Evolutionary conservation across 2,329 filamentous ascomycete species (phyloP), one percentile per base, ranked within the genome.

Genomic region (Monilinia polystroma): DNA sequence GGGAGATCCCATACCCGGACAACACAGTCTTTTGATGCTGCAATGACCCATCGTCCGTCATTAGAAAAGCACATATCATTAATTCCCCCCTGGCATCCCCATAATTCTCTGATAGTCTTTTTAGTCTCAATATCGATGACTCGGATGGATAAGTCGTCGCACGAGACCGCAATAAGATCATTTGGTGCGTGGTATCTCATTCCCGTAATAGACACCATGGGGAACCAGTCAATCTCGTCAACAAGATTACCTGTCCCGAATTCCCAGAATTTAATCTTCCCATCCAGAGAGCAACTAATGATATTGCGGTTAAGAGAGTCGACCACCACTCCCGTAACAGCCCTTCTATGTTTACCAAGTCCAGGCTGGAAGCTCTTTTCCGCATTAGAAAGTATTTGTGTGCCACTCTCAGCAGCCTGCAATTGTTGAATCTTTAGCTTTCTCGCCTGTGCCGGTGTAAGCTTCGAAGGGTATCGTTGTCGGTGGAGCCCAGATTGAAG

Each of bases 211-310:
- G 88, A 85, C 5, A 88, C 88, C 84, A 91, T 91, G 4, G 86
- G 86, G 55, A 89, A 86, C 90, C 93, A 96, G 76, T 93, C 88
- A 63, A 98, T 87, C 75, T 97, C 88, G 69, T 94, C 85, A 14
- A 91, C 76, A 3, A 98, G 83, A 55, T 87, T 85, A 10, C 94
- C 95, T 0, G 90, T 92, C n/a, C 87, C 79, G 70, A 99, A 96
- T 71, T 96, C 91, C 96, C 96, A 99, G 76, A 99, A 98, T 81
- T 97, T 98, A 73, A 98, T 84, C 77, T 90, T 96, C 43, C 95
- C 95, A 77, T 99, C 95, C 18, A 93, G 80, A 2, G 92, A 90
- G 76, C 93, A 96, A 68, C 93, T 96, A 54, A 97, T 87, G 60
- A 98, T 83, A 23, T 85, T 87, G 70, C 89, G 91, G 78, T 97